A percentile compares a stretch with the other conserved stretches of the same genome.
Evolutionary conservation across 768 basidiomycete genomes (phyloP).

Genomic region (Termitomyces sp.): DNA sequence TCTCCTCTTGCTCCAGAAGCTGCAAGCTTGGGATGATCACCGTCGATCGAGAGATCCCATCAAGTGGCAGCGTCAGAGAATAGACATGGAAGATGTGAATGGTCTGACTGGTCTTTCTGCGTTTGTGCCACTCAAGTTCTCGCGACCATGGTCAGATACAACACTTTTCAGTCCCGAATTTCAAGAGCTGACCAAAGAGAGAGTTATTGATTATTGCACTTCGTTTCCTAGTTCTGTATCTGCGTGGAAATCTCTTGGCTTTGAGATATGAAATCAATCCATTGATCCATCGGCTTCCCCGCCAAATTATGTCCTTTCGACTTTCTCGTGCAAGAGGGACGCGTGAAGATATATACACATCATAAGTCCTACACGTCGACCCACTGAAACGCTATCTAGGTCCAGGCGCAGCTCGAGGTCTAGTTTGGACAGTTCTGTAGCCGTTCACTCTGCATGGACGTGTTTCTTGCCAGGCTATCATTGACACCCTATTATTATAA

Average conservation of each 20-base stretch:
- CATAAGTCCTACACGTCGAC: not conserved
- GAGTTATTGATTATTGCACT: slow-evolving; percentile 7
- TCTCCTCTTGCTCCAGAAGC: slow-evolving; percentile 16
- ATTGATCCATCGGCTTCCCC: too few relatives aligned
- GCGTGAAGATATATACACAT: too few relatives aligned
- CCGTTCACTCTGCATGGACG: too few relatives aligned
- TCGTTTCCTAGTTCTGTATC: slow-evolving; percentile 5
- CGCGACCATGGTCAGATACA: slow-evolving; percentile 13
- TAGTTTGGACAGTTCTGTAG: too few relatives aligned
- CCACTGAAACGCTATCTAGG: too few relatives aligned
- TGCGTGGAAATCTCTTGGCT: slow-evolving; percentile 10
- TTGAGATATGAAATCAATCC: not conserved
- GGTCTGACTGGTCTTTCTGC: slow-evolving; percentile 7
- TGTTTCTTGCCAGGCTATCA: too few relatives aligned
- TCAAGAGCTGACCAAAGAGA: slow-evolving; percentile 1
- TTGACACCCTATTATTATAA: too few relatives aligned
- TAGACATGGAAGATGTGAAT: slow-evolving; percentile 13
- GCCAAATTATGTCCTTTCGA: not conserved
- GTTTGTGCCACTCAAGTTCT: slow-evolving; percentile 1
- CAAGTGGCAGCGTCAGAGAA: slow-evolving; percentile 12
- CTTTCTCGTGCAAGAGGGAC: too few relatives aligned
- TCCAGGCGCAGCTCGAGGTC: too few relatives aligned
- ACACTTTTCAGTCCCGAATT: slow-evolving; percentile 10
- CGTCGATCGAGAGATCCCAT: slow-evolving; percentile 5
- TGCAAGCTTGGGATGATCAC: slow-evolving; percentile 18